Percentiles rank a stretch among this genome's conserved stretches.
Evolutionary conservation across 1,284 basidiomycete genomes (phyloP).

Genomic region (Ganoderma sinense): DNA sequence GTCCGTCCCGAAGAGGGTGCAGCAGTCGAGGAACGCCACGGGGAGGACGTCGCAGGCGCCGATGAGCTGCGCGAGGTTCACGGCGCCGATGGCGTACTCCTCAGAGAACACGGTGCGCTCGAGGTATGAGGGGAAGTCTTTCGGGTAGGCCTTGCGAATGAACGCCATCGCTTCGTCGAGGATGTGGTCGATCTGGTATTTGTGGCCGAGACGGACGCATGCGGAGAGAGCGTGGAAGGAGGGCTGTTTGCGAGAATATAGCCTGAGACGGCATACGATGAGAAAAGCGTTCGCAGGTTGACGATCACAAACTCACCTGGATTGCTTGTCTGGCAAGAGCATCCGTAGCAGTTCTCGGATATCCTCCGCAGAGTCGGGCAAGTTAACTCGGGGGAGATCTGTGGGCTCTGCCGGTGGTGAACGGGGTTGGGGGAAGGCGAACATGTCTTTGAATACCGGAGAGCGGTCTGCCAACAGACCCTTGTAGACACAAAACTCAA

Average conservation of each 20-base stretch:
- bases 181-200: conserved; percentile 10
- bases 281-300: background rate
- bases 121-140: conserved; percentile 2
- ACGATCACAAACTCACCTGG: background rate
- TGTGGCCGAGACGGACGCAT: conserved; percentile 10
- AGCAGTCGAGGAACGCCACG: background rate
- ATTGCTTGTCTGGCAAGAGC: background rate
- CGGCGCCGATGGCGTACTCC: conserved; percentile 8
- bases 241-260: background rate
- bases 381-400: background rate
- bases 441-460: conserved; percentile 21
- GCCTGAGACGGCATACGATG: background rate
- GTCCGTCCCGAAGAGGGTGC: background rate
- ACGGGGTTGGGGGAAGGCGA: conserved; percentile 15
- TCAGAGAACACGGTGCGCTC: conserved; percentile 3
- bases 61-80: conserved; percentile 4
- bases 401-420: background rate
- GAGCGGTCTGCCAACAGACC: conserved; percentile 19
- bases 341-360: conserved; percentile 5
- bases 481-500: conserved; percentile 17
- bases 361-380: conserved; percentile 4
- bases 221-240: conserved; percentile 3
- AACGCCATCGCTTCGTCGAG: background rate
- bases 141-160: background rate
- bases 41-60: background rate